Evolutionary conservation across 768 basidiomycete species (phyloP).

Genomic region (Lentinula detonsa): DNA sequence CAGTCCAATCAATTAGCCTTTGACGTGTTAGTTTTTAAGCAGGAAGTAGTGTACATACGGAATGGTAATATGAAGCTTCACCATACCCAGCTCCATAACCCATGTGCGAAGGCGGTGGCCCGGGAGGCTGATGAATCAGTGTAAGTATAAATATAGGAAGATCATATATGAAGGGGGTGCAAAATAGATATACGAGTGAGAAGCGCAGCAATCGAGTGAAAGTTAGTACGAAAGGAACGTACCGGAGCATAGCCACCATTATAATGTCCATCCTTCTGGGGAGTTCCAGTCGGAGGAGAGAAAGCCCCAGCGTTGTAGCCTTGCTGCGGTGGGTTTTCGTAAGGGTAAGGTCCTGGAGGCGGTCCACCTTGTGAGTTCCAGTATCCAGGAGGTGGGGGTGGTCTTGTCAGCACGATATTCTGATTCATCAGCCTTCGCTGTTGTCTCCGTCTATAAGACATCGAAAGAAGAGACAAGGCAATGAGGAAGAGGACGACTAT

Average conservation of each 20-base stretch:
- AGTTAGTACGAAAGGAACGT: background rate
- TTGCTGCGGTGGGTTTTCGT: background rate
- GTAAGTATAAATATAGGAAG: background rate
- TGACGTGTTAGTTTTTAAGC: background rate
- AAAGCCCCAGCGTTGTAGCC: background rate
- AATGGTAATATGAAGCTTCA: background rate
- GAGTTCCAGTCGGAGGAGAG: background rate
- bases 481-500: background rate
- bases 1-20: no score
- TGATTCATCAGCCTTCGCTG: background rate
- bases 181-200: background rate
- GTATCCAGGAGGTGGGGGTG: background rate
- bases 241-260: slow-evolving; percentile 1
- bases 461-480: background rate
- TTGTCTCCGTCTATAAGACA: background rate
- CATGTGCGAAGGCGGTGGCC: slow-evolving; percentile 1
- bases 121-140: background rate
- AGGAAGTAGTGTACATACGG: background rate
- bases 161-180: background rate
- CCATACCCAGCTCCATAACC: background rate
- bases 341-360: background rate
- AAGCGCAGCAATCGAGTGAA: background rate
- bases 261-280: background rate
- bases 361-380: background rate
- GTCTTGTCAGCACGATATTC: background rate